Evolutionary conservation across 1,284 basidiomycete genomes (phyloP), one percentile per base, ranked within the genome.

Genomic region (Sphaerobolus stellatus): DNA sequence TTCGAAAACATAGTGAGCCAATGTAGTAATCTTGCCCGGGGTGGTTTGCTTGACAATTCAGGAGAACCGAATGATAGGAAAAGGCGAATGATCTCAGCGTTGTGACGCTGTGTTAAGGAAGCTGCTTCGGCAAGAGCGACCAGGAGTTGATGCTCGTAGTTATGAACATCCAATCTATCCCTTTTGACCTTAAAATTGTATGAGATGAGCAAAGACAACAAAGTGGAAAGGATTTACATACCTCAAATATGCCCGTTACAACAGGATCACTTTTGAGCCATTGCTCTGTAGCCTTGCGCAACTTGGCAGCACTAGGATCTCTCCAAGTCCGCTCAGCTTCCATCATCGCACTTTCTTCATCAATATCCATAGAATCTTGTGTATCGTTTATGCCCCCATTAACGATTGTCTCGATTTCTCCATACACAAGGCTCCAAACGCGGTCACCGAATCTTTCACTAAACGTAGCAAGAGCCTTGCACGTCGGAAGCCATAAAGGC

Each of bases 1-100:
- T 94, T 95, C 54, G 90, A 81, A 66, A 98, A 91, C 2, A 99
- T 78, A 30, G 83, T 83, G 25, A 99, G 83, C 86, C 92, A 98
- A 2, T 82, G 76, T 18, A 71, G 76, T 27, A 94, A 80, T 62
- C 81, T 84, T n/a, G 75, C 69, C 52, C 79, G 75, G 4, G 81
- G 71, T 11, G 85, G 70, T 54, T 73, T 78, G 5, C 74, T 67
- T 2, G 70, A 64, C 18, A 68, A 69, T n/a, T 72, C 62, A 0
- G 71, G 67, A 68, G 71, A 72, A 38, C 72, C 74, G 28, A 87
- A 71, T 11, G 78, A 73, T 13, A 97, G 76, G 72, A 96, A 94
- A 50, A 90, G 79, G 0, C 90, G 85, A 16, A 96, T 76, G 31
- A 97, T 72, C 20, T 88, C 79, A 29, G 91, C 86, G 53, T 89